Base-by-base conservation (phyloP, 2,329 filamentous ascomycete species). In the Penicillium sp. region DNA sequence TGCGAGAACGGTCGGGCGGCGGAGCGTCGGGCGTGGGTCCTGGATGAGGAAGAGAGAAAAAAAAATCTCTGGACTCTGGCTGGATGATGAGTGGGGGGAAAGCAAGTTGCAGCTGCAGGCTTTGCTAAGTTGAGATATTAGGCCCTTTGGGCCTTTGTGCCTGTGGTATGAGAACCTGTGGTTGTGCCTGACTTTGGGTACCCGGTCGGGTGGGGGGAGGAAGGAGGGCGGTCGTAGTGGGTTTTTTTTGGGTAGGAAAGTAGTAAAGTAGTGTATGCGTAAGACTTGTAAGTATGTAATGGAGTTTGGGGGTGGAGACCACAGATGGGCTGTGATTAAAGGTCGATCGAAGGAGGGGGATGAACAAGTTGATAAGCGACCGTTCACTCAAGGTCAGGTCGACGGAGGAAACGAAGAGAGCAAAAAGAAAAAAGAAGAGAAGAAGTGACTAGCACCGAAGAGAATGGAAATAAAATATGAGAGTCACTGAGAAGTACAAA, bases 111-210 rank as follows among this genome's bases (percentile, higher is more conserved):
- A 68, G 67, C 63, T 69, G 67, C 67, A 69, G 65, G 51, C 16
- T 25, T 53, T n/a, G 49, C 60, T 54, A 57, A 43, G 55, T 22
- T 14, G 26, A 38, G 35, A 25, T 6, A 26, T 37, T 37, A 25
- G 35, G 33, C 35, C 35, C 22, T 42, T 61, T 68, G 65, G 66
- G 66, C 60, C 62, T 63, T 52, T 59, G 62, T 63, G 61, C 45
- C 54, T 52, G 52, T 60, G 30, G 30, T 57, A 52, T 63, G 57
- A 42, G 55, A 46, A 42, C 22, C 52, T 54, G 52, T 54, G 10
- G 57, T 26, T 30, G 49, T 65, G 67, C 66, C 67, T 68, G 67
- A 68, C 67, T 33, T 33, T 66, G 63, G 63, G 62, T 66, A 67
- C 63, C 62, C 60, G 46, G 67, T 69, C 66, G 65, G 61, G 58